Evolutionary conservation across 306 rosid genomes (phyloP).

Genomic region (Adenanthera pavonina): DNA sequence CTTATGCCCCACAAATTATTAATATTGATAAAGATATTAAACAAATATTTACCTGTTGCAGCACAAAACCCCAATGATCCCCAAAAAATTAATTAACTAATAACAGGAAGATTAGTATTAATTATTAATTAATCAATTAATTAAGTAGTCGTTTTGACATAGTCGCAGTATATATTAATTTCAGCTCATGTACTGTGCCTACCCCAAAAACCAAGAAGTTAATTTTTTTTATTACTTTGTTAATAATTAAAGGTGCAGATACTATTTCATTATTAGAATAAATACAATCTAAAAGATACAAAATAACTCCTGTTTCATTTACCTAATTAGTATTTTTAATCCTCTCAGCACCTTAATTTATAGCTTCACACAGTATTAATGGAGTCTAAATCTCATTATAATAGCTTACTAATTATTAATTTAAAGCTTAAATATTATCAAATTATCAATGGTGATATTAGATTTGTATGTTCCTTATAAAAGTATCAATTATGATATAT

Average conservation of each 20-base stretch:
- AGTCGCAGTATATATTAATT: not conserved
- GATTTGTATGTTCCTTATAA: no score
- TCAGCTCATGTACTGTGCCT: not conserved
- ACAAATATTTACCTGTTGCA: not conserved
- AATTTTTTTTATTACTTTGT: slow-evolving; percentile 4
- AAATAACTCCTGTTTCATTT: not conserved
- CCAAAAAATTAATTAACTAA: no score
- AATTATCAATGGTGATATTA: no score
- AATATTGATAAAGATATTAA: not conserved
- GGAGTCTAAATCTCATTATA: not conserved
- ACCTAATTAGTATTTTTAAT: not conserved
- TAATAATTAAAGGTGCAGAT: slow-evolving; percentile 1
- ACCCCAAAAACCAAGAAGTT: slow-evolving; percentile 13
- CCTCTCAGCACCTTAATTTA: not conserved
- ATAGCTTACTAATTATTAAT: not conserved
- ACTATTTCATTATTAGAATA: not conserved
- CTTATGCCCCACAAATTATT: not conserved
- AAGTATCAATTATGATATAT: no score
- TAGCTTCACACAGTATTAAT: not conserved
- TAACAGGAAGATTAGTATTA: not conserved
- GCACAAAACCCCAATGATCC: slow-evolving; percentile 10
- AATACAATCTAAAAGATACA: not conserved
- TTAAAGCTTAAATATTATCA: no score
- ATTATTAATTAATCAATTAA: not conserved
- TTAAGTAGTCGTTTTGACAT: not conserved